Base-by-base conservation (phyloP, 1,284 basidiomycete genomes). In the Ganoderma multipileum region DNA sequence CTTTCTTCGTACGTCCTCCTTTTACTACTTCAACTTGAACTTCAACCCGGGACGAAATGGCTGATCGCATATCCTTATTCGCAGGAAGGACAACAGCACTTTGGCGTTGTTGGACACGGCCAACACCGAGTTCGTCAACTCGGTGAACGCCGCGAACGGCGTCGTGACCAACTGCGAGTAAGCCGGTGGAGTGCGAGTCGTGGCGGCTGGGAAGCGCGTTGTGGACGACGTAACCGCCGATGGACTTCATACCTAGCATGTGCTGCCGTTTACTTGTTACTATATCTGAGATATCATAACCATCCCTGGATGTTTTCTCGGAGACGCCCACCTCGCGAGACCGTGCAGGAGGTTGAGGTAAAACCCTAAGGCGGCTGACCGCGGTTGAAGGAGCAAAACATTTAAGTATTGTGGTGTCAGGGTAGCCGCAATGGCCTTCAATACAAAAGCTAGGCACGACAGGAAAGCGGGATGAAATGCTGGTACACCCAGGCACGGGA, bases 81-180 rank as follows among this genome's bases (percentile, higher is more conserved):
- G 4, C 57, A 71, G 70, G 30, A 62, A 59, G 33, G 61, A 71
- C 57, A 66, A 60, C 36, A 58, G 41, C 12, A 68, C 70, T 2
- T n/a, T 58, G 3, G 63, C 67, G 20, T 28, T 67, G 38, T 59
- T 71, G 14, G 44, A 41, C 23, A 42, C 26, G 44, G 70, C 67
- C 18, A 39, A 59, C 57, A 47, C 38, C 6, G 62, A 71, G 65
- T 55, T 68, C n/a, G 63, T 50, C 23, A 71, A 71, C 63, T 62
- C 70, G 14, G 62, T 26, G 23, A 63, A 65, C 26, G 70, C 70
- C 6, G 70, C 57, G 2, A 64, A 61, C 36, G 70, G 70, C 12
- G 70, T 71, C 41, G 59, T 68, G 23, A 66, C 44, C 60, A 71
- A 71, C 57, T 71, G 70, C 70, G 66, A 71, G 67, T 68, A 68